Percentiles rank a stretch among this genome's conserved stretches.
These are phyloP conservation scores for Corymbia maculata DNA, from an alignment of 345 rosid species.

Conservation along the genomic window DNA sequence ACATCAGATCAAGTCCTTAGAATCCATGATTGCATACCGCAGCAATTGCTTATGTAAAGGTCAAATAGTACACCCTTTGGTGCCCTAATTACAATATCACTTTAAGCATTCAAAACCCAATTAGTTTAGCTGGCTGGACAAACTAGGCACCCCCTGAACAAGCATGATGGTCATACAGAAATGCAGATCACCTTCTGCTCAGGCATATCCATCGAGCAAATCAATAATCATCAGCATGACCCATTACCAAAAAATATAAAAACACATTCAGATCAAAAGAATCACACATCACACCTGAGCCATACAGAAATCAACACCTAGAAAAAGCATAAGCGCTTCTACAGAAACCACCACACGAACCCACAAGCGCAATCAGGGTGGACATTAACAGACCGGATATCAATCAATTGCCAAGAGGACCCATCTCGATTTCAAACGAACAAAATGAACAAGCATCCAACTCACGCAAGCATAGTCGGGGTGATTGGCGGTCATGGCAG, in stretches of 20 bases:
- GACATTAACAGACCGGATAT: neutral
- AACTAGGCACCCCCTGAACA: neutral
- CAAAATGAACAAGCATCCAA: neutral
- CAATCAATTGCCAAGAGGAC: neutral
- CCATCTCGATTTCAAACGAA: neutral
- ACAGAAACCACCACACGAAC: neutral
- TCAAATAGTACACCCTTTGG: neutral
- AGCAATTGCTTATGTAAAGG: neutral
- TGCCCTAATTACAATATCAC: neutral
- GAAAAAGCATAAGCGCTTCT: neutral
- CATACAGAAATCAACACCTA: neutral
- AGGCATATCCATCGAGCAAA: neutral
- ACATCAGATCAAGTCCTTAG: neutral
- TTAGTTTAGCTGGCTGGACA: neutral
- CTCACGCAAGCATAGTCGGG: conserved; percentile 96
- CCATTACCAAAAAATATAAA: neutral
- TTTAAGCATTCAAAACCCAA: neutral
- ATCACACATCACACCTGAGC: neutral
- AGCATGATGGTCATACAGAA: neutral
- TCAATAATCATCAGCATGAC: neutral
- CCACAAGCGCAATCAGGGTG: neutral
- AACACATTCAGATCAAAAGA: neutral
- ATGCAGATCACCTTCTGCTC: neutral
- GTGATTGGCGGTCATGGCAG: conserved; percentile 90
- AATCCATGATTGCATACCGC: neutral